These are phyloP conservation scores for Diaporthe humulicola DNA, from an alignment of 2,329 filamentous ascomycete genomes.

Conservation along the genomic window DNA sequence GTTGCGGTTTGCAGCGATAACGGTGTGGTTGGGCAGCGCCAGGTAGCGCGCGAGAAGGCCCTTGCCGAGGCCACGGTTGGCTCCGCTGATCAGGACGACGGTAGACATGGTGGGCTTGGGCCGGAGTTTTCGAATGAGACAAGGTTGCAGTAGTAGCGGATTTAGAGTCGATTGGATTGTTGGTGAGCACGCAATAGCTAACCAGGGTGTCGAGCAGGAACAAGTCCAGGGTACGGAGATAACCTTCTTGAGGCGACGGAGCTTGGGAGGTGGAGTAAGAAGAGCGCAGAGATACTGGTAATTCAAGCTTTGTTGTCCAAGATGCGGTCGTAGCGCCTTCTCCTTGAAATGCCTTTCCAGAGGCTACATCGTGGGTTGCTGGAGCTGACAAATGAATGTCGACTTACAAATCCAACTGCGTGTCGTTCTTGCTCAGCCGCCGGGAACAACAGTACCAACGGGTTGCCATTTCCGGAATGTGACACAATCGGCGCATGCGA, in stretches of 20 bases:
- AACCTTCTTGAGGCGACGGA: neutral
- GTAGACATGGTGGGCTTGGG: neutral
- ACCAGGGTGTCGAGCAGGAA: neutral
- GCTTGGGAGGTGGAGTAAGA: neutral
- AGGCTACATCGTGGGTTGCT: neutral
- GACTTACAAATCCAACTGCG: neutral
- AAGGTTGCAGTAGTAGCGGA: neutral
- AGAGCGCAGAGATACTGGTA: neutral
- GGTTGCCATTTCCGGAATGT: neutral
- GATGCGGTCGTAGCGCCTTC: neutral
- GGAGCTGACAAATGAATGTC: neutral
- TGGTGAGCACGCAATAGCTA: neutral
- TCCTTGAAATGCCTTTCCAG: neutral
- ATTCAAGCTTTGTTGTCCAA: neutral
- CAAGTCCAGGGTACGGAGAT: neutral
- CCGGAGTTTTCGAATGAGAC: neutral
- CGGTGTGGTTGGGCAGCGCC: conserved; percentile 30
- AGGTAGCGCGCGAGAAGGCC: conserved; percentile 41
- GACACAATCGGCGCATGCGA: neutral
- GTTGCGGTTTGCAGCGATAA: conserved; percentile 35
- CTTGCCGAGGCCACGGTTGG: conserved; percentile 47
- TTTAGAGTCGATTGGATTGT: neutral
- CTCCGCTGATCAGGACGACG: conserved; percentile 44
- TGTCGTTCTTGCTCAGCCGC: neutral
- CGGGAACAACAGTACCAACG: neutral